phyloP scores from a whole-genome alignment of 441 rosid species.

The Capsella rubella region DNA sequence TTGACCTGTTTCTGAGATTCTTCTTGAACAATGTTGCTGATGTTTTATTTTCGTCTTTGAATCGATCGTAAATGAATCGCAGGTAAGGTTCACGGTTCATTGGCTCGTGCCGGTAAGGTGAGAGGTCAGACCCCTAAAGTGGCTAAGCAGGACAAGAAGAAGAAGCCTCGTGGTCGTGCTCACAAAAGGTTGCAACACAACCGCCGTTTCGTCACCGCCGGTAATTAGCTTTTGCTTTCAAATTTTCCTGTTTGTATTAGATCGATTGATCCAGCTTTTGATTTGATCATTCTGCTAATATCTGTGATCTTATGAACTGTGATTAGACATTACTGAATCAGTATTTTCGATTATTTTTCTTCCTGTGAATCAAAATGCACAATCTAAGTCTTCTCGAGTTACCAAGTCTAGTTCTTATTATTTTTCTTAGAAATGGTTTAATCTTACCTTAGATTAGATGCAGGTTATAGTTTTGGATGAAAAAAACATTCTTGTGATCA shows the following conservation, averaged over 20 bases:
- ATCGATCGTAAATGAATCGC: not conserved
- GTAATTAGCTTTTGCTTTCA: slow-evolving; percentile 21
- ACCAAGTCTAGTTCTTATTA: too few relatives aligned
- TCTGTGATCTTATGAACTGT: too few relatives aligned
- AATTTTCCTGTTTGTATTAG: not conserved
- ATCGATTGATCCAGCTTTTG: not conserved
- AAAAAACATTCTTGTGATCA: too few relatives aligned
- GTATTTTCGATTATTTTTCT: too few relatives aligned
- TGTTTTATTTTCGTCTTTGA: not conserved
- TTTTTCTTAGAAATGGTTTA: too few relatives aligned
- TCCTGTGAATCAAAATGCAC: too few relatives aligned
- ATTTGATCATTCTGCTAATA: not conserved
- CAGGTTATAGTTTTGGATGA: too few relatives aligned
- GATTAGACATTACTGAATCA: too few relatives aligned
- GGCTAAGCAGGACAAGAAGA: slow-evolving; percentile 71
- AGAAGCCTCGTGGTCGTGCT: slow-evolving; percentile 71
- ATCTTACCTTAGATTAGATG: too few relatives aligned
- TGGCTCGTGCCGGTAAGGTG: slow-evolving; percentile 91
- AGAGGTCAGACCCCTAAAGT: slow-evolving; percentile 72
- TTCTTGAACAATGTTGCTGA: not conserved
- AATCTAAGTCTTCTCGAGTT: too few relatives aligned
- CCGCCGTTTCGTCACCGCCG: slow-evolving; percentile 68
- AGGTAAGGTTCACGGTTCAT: slow-evolving; percentile 94
- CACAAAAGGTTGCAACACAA: slow-evolving; percentile 63
- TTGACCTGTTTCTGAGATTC: not conserved